These are phyloP conservation scores for Aspergillus jensenii DNA, from an alignment of 2,329 filamentous ascomycete species.

Conservation along the genomic window DNA sequence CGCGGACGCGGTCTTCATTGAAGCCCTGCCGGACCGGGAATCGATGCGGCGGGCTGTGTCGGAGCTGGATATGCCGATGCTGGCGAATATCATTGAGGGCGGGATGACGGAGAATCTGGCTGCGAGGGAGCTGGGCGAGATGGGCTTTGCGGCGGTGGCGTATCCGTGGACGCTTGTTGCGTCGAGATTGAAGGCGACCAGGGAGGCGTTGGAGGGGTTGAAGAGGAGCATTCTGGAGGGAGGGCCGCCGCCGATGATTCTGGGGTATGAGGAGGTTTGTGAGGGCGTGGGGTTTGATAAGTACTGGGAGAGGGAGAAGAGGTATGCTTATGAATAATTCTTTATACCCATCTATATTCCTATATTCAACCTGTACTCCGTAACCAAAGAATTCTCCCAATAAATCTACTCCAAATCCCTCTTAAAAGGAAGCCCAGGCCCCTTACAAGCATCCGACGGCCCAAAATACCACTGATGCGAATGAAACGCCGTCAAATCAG, in stretches of 20 bases:
- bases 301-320: constrained; percentile 30
- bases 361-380: too few species aligned
- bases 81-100: constrained; percentile 48
- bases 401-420: too few species aligned
- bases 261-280: constrained; percentile 47
- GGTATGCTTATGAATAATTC: too few species aligned
- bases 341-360: too few species aligned
- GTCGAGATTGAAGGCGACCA: constrained; percentile 43
- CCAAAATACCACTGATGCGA: too few species aligned
- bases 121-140: constrained; percentile 36
- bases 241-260: constrained; percentile 45
- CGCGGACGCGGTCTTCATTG: constrained; percentile 47
- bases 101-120: constrained; percentile 45
- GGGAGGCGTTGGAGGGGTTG: constrained; percentile 32
- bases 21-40: constrained; percentile 46
- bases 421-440: too few species aligned
- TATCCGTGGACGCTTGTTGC: constrained; percentile 50
- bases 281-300: constrained; percentile 49
- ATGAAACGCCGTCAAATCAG: not conserved
- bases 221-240: constrained; percentile 46
- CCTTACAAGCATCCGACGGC: too few species aligned
- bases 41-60: constrained; percentile 42
- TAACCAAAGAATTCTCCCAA: too few species aligned
- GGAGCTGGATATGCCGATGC: constrained; percentile 40
- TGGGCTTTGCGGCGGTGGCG: constrained; percentile 45